These are phyloP conservation scores for Filobasidium floriforme DNA, from an alignment of 768 basidiomycete species.

Conservation along the genomic window DNA sequence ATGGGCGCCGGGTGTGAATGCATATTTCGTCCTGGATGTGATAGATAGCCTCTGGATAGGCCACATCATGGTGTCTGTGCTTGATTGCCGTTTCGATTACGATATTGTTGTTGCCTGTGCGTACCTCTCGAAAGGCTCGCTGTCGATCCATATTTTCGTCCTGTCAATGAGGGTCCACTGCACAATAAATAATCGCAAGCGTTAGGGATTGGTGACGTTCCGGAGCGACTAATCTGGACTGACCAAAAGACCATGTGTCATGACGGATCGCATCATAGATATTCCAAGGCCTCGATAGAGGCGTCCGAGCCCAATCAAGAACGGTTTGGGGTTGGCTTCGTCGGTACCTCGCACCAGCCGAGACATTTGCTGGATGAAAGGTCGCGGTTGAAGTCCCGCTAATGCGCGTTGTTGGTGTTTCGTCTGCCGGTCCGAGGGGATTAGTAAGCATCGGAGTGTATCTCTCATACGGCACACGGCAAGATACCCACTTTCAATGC, in stretches of 20 bases:
- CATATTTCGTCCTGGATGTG: background rate
- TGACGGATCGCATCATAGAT: constrained; percentile 81
- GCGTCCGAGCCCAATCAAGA: constrained; percentile 67
- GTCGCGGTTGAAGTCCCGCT: constrained; percentile 65
- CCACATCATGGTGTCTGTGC: background rate
- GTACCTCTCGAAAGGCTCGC: constrained; percentile 33
- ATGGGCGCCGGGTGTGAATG: too few relatives aligned
- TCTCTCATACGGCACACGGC: background rate
- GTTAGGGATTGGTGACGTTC: background rate
- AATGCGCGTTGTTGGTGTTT: constrained; percentile 90
- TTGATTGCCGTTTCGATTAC: background rate
- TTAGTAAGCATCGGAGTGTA: background rate
- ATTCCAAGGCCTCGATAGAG: constrained; percentile 78
- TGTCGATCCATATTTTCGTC: constrained; percentile 43
- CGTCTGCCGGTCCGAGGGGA: constrained; percentile 51
- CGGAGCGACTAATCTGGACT: too few relatives aligned
- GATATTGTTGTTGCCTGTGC: background rate
- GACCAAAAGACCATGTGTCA: constrained; percentile 74
- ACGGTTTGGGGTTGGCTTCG: constrained; percentile 57
- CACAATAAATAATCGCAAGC: background rate
- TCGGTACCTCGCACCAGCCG: constrained; percentile 81
- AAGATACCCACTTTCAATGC: constrained; percentile 23
- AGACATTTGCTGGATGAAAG: constrained; percentile 63
- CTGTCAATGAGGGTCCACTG: constrained; percentile 79
- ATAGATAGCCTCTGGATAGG: background rate